A percentile compares a stretch with the other conserved stretches of the same genome.
These are phyloP conservation scores for Spatholobus suberectus DNA, from an alignment of 306 rosid species.

Conservation along the genomic window DNA sequence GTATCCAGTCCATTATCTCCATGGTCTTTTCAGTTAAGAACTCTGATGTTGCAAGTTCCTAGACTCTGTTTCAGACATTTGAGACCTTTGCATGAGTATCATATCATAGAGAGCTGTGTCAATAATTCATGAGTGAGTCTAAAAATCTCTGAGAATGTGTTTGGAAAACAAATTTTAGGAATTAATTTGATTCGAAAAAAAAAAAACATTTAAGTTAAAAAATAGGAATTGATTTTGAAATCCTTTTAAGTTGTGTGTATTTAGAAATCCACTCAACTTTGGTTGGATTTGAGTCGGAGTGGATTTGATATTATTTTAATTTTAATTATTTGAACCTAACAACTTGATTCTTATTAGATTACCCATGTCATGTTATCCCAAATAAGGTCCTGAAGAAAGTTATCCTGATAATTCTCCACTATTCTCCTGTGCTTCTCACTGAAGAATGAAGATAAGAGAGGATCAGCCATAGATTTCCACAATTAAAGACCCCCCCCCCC, in stretches of 20 bases:
- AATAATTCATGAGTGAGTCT: not conserved
- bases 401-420: not conserved
- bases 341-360: not conserved
- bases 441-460: not conserved
- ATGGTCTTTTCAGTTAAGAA: not conserved
- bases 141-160: constrained; percentile 8
- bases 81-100: not conserved
- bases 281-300: constrained; percentile 26
- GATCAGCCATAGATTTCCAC: not conserved
- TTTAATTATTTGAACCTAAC: constrained; percentile 3
- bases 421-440: not conserved
- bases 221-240: constrained; percentile 12
- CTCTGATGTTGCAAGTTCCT: not conserved
- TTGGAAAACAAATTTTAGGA: constrained; percentile 20
- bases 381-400: not conserved
- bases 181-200: not conserved
- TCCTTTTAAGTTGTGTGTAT: not conserved
- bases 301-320: not conserved
- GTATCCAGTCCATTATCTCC: not conserved
- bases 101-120: constrained; percentile 4
- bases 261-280: not conserved
- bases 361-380: not conserved
- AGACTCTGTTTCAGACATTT: not conserved
- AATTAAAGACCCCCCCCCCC: not conserved
- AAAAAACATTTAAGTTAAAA: constrained; percentile 12